Conservation (phyloP, 148 eudicot species). For the Simmondsia chinensis region DNA sequence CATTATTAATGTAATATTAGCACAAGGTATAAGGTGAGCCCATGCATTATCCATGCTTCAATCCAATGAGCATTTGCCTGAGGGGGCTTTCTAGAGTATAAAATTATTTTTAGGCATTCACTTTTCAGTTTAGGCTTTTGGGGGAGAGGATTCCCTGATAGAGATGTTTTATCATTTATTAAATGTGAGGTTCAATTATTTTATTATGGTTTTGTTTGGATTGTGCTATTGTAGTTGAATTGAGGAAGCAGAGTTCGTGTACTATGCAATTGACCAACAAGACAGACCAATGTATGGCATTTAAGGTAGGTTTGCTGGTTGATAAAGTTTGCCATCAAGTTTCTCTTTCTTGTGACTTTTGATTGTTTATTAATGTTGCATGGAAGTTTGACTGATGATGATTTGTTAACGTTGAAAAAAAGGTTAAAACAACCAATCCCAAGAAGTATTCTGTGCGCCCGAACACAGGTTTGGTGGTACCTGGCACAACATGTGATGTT, state of each 20-base stretch:
- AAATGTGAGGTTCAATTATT: too few relatives aligned
- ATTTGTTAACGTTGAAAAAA: conserved; percentile 1
- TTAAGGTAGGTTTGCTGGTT: conserved; percentile 41
- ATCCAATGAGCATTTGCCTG: too few relatives aligned
- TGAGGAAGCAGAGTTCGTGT: conserved; percentile 61
- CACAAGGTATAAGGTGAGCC: too few relatives aligned
- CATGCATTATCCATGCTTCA: too few relatives aligned
- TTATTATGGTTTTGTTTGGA: too few relatives aligned
- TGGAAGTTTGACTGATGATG: conserved; percentile 13
- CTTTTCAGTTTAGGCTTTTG: too few relatives aligned
- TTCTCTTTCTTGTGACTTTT: conserved; percentile 1
- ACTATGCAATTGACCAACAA: conserved; percentile 51
- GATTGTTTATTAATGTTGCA: not conserved
- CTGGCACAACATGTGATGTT: conserved; percentile 52
- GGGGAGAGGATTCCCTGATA: too few relatives aligned
- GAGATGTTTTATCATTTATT: too few relatives aligned
- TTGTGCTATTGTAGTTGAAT: conserved; percentile 31
- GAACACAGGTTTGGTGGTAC: conserved; percentile 67
- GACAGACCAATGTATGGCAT: conserved; percentile 48
- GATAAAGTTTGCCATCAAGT: not conserved
- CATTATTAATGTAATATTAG: too few relatives aligned
- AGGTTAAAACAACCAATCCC: conserved; percentile 94
- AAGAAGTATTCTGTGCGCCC: conserved; percentile 90
- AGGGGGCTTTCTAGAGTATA: too few relatives aligned
- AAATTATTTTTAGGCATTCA: too few relatives aligned